phyloP scores from a whole-genome alignment of 768 basidiomycete genomes.

The Coprinellus micaceus region DNA sequence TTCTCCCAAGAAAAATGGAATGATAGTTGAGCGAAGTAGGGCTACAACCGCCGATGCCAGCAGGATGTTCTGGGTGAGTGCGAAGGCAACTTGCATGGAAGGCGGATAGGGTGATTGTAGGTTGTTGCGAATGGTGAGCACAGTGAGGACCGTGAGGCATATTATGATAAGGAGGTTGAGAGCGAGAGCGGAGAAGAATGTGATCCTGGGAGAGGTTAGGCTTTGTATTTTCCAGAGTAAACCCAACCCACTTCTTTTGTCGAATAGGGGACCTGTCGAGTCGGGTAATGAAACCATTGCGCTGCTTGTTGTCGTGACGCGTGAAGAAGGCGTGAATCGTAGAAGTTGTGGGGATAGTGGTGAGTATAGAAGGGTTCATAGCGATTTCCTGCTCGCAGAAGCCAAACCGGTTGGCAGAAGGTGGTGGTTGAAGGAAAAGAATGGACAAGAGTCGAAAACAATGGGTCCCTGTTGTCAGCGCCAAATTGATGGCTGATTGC shows the following conservation, averaged over 20 bases:
- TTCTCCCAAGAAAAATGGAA: conserved; percentile 33
- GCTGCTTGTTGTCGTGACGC: conserved; percentile 7
- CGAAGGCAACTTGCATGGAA: conserved; percentile 18
- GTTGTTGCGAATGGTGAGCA: conserved; percentile 15
- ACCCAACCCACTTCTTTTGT: conserved; percentile 6
- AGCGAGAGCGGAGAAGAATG: conserved; percentile 23
- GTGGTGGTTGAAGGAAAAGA: conserved; percentile 4
- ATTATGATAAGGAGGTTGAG: conserved; percentile 23
- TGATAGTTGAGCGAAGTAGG: conserved; percentile 24
- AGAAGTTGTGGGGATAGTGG: not conserved
- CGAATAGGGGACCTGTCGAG: conserved; percentile 10
- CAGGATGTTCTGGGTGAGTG: conserved; percentile 26
- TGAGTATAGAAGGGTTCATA: not conserved
- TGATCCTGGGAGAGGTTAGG: conserved; percentile 15
- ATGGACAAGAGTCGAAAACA: not conserved
- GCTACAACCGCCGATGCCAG: conserved; percentile 24
- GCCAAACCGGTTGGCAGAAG: conserved; percentile 13
- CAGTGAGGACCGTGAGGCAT: conserved; percentile 17
- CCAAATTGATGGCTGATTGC: not conserved
- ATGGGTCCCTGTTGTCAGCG: not conserved
- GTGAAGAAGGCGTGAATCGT: conserved; percentile 9
- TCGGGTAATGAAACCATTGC: conserved; percentile 14
- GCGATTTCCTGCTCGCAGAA: not conserved
- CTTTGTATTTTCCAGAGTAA: not conserved
- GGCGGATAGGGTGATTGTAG: conserved; percentile 16